Conservation (phyloP, 1,284 basidiomycete species). For the Naganishia albida region DNA sequence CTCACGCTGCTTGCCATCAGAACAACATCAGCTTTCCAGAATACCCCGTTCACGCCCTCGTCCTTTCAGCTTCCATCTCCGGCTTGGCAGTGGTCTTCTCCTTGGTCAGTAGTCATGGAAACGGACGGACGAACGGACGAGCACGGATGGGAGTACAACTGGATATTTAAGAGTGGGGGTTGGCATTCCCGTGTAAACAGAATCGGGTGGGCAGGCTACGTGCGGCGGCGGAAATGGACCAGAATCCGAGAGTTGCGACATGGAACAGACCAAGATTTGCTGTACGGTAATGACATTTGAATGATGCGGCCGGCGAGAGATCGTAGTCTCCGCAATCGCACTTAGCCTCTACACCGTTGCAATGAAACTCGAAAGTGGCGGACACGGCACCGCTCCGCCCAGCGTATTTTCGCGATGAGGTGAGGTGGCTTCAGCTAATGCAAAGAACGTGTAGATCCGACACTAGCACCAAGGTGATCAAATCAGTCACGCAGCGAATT, state of each 20-base stretch:
- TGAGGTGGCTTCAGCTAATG: too few species aligned
- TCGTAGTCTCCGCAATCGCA: too few species aligned
- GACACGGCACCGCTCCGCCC: too few species aligned
- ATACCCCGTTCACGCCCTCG: constrained; percentile 49
- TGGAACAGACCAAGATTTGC: neutral
- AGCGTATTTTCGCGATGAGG: too few species aligned
- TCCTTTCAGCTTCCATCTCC: constrained; percentile 50
- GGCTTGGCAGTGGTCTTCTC: constrained; percentile 51
- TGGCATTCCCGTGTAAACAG: constrained; percentile 46
- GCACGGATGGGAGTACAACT: constrained; percentile 54
- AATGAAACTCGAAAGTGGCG: too few species aligned
- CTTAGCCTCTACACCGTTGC: too few species aligned
- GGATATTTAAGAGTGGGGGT: constrained; percentile 45
- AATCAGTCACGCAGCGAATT: too few species aligned
- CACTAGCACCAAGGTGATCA: too few species aligned
- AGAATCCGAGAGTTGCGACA: constrained; percentile 38
- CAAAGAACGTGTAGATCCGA: too few species aligned
- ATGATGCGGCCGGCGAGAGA: neutral
- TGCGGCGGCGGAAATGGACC: constrained; percentile 51
- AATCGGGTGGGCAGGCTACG: constrained; percentile 52
- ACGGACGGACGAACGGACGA: constrained; percentile 49
- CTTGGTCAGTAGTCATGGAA: constrained; percentile 55
- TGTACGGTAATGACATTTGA: neutral
- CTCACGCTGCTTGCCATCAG: too few species aligned
- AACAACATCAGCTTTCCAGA: constrained; percentile 22